A percentile compares a stretch with the other conserved stretches of the same genome.
Conservation (phyloP, 257 asterid species). For the Marsdenia floribunda region DNA sequence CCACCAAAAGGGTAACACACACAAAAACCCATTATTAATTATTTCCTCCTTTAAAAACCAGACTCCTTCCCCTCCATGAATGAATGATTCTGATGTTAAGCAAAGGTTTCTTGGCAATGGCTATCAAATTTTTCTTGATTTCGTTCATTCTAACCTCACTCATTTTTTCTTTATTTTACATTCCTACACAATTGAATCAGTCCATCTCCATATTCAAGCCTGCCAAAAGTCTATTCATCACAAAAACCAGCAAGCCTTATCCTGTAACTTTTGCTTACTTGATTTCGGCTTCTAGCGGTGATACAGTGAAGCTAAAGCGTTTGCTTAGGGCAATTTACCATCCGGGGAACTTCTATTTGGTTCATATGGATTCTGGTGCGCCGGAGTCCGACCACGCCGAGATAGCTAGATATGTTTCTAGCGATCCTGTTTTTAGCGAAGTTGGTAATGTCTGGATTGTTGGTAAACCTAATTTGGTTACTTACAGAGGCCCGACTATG, state of each 20-base stretch:
- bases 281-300: slow-evolving; percentile 80
- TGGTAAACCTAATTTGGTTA: slow-evolving; percentile 59
- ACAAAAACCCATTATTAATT: background rate
- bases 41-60: background rate
- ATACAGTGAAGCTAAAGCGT: slow-evolving; percentile 65
- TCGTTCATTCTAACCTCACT: slow-evolving; percentile 46
- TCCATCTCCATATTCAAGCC: slow-evolving; percentile 49
- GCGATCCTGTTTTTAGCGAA: slow-evolving; percentile 41
- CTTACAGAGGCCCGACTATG: slow-evolving; percentile 94
- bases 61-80: background rate
- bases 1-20: too few relatives aligned
- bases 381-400: slow-evolving; percentile 56
- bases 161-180: slow-evolving; percentile 48
- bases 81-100: too few relatives aligned
- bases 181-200: slow-evolving; percentile 36
- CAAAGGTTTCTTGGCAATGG: slow-evolving; percentile 28
- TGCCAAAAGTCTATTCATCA: slow-evolving; percentile 37
- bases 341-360: slow-evolving; percentile 63
- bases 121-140: slow-evolving; percentile 41
- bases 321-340: slow-evolving; percentile 70
- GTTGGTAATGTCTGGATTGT: slow-evolving; percentile 79
- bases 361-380: slow-evolving; percentile 74
- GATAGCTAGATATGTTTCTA: slow-evolving; percentile 54
- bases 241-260: slow-evolving; percentile 39
- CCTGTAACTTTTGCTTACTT: slow-evolving; percentile 78